phyloP scores from a whole-genome alignment of 2,329 filamentous ascomycete species.

The Aschersonia sp. region DNA sequence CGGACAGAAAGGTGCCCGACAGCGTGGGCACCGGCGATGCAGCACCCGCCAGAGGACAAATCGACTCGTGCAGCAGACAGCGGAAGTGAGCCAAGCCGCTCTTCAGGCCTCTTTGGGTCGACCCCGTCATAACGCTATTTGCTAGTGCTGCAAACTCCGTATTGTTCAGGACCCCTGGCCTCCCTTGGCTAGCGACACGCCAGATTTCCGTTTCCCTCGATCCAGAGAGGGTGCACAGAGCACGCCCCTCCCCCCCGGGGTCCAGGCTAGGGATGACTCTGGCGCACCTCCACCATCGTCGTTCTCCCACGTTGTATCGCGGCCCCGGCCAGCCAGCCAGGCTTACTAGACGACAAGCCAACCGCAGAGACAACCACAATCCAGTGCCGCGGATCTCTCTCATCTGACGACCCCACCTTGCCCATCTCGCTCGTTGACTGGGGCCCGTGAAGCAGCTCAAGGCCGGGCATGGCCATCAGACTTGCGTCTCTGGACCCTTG shows the following conservation, averaged over 20 bases:
- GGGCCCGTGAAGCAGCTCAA: neutral
- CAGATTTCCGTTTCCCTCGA: neutral
- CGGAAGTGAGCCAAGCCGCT: neutral
- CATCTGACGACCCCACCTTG: conserved; percentile 9
- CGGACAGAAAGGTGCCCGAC: neutral
- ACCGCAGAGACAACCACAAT: conserved; percentile 14
- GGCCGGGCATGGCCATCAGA: neutral
- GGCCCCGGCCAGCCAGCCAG: conserved; percentile 5
- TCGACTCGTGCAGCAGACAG: neutral
- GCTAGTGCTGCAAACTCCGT: neutral
- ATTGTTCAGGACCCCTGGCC: neutral
- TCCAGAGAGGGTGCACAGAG: neutral
- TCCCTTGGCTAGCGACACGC: neutral
- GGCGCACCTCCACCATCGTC: conserved; percentile 2
- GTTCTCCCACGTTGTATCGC: conserved; percentile 9
- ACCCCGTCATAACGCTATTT: neutral
- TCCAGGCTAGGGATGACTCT: conserved; percentile 1
- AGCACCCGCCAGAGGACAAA: neutral
- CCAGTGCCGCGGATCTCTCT: conserved; percentile 18
- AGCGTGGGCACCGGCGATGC: neutral
- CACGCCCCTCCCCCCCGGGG: neutral
- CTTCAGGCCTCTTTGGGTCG: neutral
- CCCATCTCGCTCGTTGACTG: conserved; percentile 5
- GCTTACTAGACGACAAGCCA: conserved; percentile 12
- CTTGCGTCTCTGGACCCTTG: conserved; percentile 3